Conservation (phyloP, 352 stramenopile species). For the Globisporangium spiculum region DNA sequence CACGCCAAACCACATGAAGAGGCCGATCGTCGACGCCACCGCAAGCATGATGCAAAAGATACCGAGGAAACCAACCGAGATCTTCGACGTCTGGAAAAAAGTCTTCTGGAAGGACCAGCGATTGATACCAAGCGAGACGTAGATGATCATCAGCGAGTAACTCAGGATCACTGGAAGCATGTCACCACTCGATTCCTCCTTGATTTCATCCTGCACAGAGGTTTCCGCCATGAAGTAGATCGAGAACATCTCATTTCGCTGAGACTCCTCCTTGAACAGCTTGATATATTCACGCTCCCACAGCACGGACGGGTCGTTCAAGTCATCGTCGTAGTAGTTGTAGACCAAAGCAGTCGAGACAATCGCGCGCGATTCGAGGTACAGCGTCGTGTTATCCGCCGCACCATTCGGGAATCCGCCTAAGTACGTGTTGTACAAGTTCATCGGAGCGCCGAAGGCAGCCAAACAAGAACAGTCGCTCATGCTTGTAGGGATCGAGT, state of each 20-base stretch:
- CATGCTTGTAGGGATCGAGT: constrained; percentile 51
- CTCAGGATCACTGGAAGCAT: constrained; percentile 49
- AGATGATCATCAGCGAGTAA: constrained; percentile 66
- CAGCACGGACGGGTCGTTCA: constrained; percentile 44
- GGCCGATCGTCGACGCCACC: constrained; percentile 53
- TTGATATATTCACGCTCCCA: constrained; percentile 66
- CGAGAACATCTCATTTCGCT: constrained; percentile 42
- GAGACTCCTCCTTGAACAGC: constrained; percentile 39
- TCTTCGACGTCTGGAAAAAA: constrained; percentile 62
- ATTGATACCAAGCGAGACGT: constrained; percentile 66
- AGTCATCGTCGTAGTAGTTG: constrained; percentile 50
- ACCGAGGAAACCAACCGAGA: constrained; percentile 49
- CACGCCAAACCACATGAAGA: constrained; percentile 59
- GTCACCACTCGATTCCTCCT: constrained; percentile 45
- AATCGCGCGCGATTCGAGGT: constrained; percentile 41
- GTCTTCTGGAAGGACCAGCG: constrained; percentile 41
- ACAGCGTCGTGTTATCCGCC: constrained; percentile 50
- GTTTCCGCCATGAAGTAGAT: constrained; percentile 61
- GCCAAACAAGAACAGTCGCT: constrained; percentile 61
- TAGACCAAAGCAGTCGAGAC: constrained; percentile 58
- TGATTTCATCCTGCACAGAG: constrained; percentile 59
- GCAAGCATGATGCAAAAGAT: constrained; percentile 58
- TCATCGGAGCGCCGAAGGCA: constrained; percentile 61
- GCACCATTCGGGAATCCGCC: constrained; percentile 48
- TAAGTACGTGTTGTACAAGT: constrained; percentile 65